Conservation (phyloP, 73 alveolate genomes). For the Paramecium octaurelia region DNA sequence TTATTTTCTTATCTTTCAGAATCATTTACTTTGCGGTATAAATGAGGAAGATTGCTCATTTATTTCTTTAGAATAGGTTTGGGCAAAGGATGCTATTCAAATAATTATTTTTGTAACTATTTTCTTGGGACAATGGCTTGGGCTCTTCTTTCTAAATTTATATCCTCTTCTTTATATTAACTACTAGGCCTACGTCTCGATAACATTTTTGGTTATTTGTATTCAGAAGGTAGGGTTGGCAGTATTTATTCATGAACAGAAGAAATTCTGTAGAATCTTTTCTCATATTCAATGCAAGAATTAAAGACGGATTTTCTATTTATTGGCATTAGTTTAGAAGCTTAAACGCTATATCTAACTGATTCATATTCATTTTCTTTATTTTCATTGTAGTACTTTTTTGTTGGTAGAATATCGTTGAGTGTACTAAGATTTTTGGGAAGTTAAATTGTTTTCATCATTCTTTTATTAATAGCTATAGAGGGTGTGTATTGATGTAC, state of each 20-base stretch:
- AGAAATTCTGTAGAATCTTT: neutral
- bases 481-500: neutral
- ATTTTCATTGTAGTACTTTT: neutral
- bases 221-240: conserved; percentile 17
- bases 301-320: neutral
- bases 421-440: neutral
- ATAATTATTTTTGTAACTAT: conserved; percentile 7
- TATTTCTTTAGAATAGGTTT: neutral
- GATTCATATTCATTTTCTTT: neutral
- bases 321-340: neutral
- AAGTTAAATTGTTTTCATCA: conserved; percentile 41
- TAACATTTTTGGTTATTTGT: neutral
- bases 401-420: neutral
- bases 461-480: neutral
- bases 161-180: neutral
- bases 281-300: neutral
- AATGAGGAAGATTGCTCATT: neutral
- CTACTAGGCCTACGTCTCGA: conserved; percentile 23
- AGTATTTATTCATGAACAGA: conserved; percentile 34
- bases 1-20: neutral
- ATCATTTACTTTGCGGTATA: neutral
- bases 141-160: neutral
- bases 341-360: neutral
- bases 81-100: neutral
- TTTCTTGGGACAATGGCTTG: neutral